Base-by-base conservation (phyloP, 2,329 filamentous ascomycete genomes). In the Knoxdaviesia proteae region DNA sequence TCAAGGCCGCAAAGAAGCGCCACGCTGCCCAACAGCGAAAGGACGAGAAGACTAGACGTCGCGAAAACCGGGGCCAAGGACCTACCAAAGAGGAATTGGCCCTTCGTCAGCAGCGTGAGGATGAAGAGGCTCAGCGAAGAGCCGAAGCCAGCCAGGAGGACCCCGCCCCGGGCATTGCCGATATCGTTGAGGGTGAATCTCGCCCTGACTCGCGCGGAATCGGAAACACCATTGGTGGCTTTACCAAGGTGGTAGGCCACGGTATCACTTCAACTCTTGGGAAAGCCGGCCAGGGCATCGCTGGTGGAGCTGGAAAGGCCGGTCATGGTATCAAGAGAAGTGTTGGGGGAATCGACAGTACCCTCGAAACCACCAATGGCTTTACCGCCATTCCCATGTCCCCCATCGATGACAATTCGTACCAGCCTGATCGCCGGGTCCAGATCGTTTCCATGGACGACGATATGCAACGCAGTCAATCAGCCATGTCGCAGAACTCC, bases 1-100 rank as follows among this genome's bases (percentile, higher is more conserved):
- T 98, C 50, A 78, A 77, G 45, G 67, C 68, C 39, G 87, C 83
- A 44, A 87, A 86, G 54, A 84, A 78, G 55, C 77, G 75, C 9
- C 77, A 94, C 50, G 61, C 80, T n/a, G 80, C 88, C 54, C 66
- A 75, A 52, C 56, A 68, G 44, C 66, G 68, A 42, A 71, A 72
- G 41, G 71, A 74, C 6, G 78, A 77, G 37, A 86, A 81, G 54
- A 69, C 69, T 49, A 61, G 64, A 1, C 72, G 76, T n/a, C 71
- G 65, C 45, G 59, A 66, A 39, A 54, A 59, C 32, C 67, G 65
- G 45, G 57, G 61, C 32, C 68, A 67, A 44, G 59, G 62, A 0
- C 56, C 67, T 11, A 67, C 64, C 36, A 76, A 71, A 49, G 53
- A 64, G 10, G 68, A 74, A 48, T 64, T 54, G 36, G 56, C 59